Evolutionary conservation across 768 basidiomycete genomes (phyloP).

Genomic region (Kwoniella sp.): DNA sequence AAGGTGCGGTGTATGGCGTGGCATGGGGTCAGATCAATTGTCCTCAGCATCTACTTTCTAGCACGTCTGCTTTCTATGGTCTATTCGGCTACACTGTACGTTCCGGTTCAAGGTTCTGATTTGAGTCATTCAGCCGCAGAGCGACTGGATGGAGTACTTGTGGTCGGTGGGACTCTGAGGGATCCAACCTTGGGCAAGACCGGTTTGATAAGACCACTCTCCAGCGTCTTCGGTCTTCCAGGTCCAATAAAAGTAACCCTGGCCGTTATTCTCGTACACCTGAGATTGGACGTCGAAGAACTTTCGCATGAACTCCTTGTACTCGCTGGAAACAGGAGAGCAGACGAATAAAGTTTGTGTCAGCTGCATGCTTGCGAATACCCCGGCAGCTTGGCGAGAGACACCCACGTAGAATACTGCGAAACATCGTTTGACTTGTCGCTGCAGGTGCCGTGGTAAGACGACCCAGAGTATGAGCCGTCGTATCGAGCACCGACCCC

Average conservation of each 20-base stretch:
- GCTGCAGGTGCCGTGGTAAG: conserved; percentile 39
- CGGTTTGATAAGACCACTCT: conserved; percentile 88
- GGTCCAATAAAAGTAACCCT: conserved; percentile 54
- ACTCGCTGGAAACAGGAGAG: conserved; percentile 56
- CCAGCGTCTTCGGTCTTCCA: conserved; percentile 63
- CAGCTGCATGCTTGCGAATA: neutral
- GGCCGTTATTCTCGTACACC: conserved; percentile 52
- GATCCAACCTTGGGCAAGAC: conserved; percentile 80
- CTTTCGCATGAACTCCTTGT: conserved; percentile 79
- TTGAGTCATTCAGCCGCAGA: conserved; percentile 57
- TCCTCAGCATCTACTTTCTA: neutral
- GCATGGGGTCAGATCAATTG: neutral
- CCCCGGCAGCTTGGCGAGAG: neutral
- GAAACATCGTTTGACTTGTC: conserved; percentile 67
- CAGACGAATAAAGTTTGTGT: neutral
- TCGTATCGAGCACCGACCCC: conserved; percentile 56
- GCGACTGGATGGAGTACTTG: conserved; percentile 64
- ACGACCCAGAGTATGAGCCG: conserved; percentile 49
- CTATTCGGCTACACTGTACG: neutral
- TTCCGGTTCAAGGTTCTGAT: neutral
- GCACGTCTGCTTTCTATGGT: neutral
- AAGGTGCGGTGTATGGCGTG: neutral
- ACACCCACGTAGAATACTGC: conserved; percentile 64
- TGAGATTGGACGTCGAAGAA: conserved; percentile 77
- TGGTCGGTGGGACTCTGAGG: conserved; percentile 64